phyloP scores from a whole-genome alignment of 768 basidiomycete genomes.

The Pulveroboletus sp. region DNA sequence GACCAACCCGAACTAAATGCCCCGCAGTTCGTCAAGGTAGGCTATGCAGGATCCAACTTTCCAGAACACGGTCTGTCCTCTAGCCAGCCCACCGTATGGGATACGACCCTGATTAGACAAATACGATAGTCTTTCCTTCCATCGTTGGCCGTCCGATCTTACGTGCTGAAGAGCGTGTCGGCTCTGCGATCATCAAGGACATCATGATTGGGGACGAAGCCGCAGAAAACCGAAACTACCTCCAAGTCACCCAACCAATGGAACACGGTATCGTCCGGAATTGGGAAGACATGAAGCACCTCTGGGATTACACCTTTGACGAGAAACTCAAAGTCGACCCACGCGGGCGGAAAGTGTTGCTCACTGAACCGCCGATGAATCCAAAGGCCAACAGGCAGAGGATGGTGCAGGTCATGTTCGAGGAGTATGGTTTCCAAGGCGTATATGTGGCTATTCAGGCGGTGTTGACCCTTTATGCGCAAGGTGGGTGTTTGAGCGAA shows the following conservation, averaged over 20 bases:
- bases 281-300: slow-evolving; percentile 98
- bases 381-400: slow-evolving; percentile 86
- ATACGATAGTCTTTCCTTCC: slow-evolving; percentile 79
- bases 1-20: neutral
- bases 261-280: slow-evolving; percentile 98
- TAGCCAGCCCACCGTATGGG: neutral
- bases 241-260: slow-evolving; percentile 97
- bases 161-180: slow-evolving; percentile 93
- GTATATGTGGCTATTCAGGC: slow-evolving; percentile 99
- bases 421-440: slow-evolving; percentile 93
- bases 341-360: slow-evolving; percentile 78
- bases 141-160: slow-evolving; percentile 96
- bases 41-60: slow-evolving; percentile 90
- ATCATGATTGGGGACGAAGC: slow-evolving; percentile 99
- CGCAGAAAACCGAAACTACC: slow-evolving; percentile 86
- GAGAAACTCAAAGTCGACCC: slow-evolving; percentile 92
- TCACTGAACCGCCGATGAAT: slow-evolving; percentile 99
- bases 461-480: slow-evolving; percentile 95
- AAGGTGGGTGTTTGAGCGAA: slow-evolving; percentile 57
- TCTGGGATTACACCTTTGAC: slow-evolving; percentile 98
- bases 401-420: slow-evolving; percentile 99
- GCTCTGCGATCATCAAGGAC: slow-evolving; percentile 84
- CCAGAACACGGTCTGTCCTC: slow-evolving; percentile 74
- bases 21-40: slow-evolving; percentile 84
- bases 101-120: neutral